Conservation (phyloP, 2,329 filamentous ascomycete genomes). For the Sclerotinia nivalis region DNA sequence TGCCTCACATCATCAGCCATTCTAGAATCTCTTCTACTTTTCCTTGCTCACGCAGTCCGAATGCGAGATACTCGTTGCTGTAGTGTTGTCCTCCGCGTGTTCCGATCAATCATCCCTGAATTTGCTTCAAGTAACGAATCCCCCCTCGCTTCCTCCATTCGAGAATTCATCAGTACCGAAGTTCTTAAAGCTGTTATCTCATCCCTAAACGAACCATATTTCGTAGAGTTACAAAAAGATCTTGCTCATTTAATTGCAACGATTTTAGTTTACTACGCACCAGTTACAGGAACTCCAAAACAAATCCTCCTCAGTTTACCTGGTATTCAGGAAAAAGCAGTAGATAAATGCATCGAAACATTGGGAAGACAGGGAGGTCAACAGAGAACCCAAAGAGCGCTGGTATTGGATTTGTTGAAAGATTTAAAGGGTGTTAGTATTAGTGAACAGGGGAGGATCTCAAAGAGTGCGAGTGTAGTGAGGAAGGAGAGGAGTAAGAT, state of each 20-base stretch:
- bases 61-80: slow-evolving; percentile 91
- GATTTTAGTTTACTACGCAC: slow-evolving; percentile 76
- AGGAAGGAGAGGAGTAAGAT: slow-evolving; percentile 56
- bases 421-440: slow-evolving; percentile 88
- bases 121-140: slow-evolving; percentile 60
- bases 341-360: slow-evolving; percentile 64
- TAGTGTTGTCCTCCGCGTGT: slow-evolving; percentile 79
- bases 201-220: slow-evolving; percentile 91
- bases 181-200: slow-evolving; percentile 88
- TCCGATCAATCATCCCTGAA: slow-evolving; percentile 80
- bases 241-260: slow-evolving; percentile 83
- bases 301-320: slow-evolving; percentile 78
- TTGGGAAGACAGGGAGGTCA: slow-evolving; percentile 59
- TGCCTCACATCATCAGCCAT: slow-evolving; percentile 76
- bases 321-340: slow-evolving; percentile 67
- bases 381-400: slow-evolving; percentile 74
- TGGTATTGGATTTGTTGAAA: slow-evolving; percentile 82
- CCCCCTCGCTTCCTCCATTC: slow-evolving; percentile 60
- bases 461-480: slow-evolving; percentile 51
- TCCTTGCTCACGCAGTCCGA: slow-evolving; percentile 85
- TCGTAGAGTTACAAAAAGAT: slow-evolving; percentile 93
- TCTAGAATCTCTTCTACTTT: slow-evolving; percentile 84
- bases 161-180: slow-evolving; percentile 86
- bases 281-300: slow-evolving; percentile 68
- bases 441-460: slow-evolving; percentile 86